These are phyloP conservation scores for Quercus parvula DNA, from an alignment of 306 rosid species.

Conservation along the genomic window DNA sequence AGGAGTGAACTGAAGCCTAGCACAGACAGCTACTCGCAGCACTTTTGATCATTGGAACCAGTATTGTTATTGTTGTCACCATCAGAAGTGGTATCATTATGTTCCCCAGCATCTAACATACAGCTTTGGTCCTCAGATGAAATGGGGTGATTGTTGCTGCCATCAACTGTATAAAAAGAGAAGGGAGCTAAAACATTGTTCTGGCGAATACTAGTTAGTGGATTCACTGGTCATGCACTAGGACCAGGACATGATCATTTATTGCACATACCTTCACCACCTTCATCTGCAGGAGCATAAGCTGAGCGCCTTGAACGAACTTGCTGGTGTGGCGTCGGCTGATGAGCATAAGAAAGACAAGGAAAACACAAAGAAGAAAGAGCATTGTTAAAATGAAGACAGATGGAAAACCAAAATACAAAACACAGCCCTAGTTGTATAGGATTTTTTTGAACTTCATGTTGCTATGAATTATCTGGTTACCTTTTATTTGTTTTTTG, in stretches of 20 bases:
- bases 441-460: background rate
- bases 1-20: constrained; percentile 5
- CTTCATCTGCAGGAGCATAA: constrained; percentile 69
- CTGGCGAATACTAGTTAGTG: background rate
- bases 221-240: constrained; percentile 2
- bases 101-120: constrained; percentile 25
- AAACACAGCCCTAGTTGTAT: background rate
- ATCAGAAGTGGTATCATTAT: constrained; percentile 13
- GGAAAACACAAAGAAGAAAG: background rate
- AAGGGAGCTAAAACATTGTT: constrained; percentile 4
- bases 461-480: background rate
- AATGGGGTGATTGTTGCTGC: constrained; percentile 6
- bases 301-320: constrained; percentile 80
- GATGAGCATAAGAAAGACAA: constrained; percentile 28
- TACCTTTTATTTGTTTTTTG: background rate
- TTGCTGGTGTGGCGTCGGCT: constrained; percentile 94
- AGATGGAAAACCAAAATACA: background rate
- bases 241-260: background rate
- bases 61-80: constrained; percentile 22
- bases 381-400: background rate
- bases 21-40: constrained; percentile 19
- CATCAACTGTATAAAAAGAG: constrained; percentile 32
- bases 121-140: constrained; percentile 39
- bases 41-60: constrained; percentile 37
- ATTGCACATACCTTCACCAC: constrained; percentile 57